Conservation (phyloP, 2,329 filamentous ascomycete species). For the Ilyonectria sp. region DNA sequence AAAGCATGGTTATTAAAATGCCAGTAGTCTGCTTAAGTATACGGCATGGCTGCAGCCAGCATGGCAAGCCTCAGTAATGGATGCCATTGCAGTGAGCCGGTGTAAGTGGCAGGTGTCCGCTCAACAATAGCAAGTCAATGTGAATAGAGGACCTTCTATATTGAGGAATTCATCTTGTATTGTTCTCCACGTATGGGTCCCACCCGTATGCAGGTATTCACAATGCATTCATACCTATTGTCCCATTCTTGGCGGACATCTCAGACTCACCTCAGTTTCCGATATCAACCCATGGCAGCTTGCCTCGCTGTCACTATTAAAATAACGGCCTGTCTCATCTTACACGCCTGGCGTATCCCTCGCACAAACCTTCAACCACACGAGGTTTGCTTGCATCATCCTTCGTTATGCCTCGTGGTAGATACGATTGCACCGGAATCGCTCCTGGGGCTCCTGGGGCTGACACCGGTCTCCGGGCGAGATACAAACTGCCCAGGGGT, state of each 20-base stretch:
- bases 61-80: background rate
- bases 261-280: background rate
- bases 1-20: too few species aligned
- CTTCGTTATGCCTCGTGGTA: conserved; percentile 6
- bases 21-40: too few species aligned
- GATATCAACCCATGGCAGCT: background rate
- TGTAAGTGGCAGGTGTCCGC: background rate
- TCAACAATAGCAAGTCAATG: background rate
- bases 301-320: background rate
- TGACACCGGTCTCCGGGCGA: background rate
- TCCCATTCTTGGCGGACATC: background rate
- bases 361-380: background rate
- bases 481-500: background rate
- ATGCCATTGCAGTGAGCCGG: background rate
- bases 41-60: too few species aligned
- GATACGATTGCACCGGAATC: background rate
- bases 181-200: background rate
- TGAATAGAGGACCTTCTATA: background rate
- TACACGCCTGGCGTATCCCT: background rate
- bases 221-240: background rate
- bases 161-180: background rate
- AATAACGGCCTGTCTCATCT: background rate
- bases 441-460: background rate
- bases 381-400: background rate
- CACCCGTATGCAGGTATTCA: background rate